Percentiles rank a stretch among this genome's conserved stretches.
Evolutionary conservation across 345 rosid genomes (phyloP).

Genomic region (Ricinus communis): DNA sequence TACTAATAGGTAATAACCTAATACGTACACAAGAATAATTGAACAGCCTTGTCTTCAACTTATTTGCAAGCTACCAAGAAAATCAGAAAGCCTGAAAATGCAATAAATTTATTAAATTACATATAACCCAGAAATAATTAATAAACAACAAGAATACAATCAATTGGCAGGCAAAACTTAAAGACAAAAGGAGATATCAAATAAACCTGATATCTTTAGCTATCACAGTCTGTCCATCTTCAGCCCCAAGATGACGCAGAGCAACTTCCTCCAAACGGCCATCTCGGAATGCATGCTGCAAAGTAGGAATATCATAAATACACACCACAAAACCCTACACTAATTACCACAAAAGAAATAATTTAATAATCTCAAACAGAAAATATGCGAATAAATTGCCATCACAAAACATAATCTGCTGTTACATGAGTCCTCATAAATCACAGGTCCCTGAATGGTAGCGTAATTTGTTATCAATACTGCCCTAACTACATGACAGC

Average conservation of each 20-base stretch:
- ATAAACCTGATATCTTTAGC: constrained; percentile 55
- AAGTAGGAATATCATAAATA: constrained; percentile 16
- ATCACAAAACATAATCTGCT: not conserved
- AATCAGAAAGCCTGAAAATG: constrained; percentile 65
- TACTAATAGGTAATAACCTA: too few relatives aligned
- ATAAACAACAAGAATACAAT: not conserved
- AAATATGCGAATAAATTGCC: not conserved
- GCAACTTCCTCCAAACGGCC: constrained; percentile 74
- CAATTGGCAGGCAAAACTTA: not conserved
- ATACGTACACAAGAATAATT: constrained; percentile 13
- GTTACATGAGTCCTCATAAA: not conserved
- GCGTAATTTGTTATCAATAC: too few relatives aligned
- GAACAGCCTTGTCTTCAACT: constrained; percentile 15
- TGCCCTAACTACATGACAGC: too few relatives aligned
- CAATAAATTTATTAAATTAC: constrained; percentile 4
- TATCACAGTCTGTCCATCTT: constrained; percentile 59
- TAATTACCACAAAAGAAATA: not conserved
- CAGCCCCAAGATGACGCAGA: constrained; percentile 69
- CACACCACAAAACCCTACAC: not conserved
- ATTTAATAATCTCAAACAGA: not conserved
- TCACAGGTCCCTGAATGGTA: not conserved
- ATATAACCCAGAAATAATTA: not conserved
- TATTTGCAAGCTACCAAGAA: constrained; percentile 49
- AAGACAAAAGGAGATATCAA: not conserved
- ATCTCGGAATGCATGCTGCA: constrained; percentile 76